Conservation (phyloP, 306 rosid species). For the Dalbergia cochinchinensis region DNA sequence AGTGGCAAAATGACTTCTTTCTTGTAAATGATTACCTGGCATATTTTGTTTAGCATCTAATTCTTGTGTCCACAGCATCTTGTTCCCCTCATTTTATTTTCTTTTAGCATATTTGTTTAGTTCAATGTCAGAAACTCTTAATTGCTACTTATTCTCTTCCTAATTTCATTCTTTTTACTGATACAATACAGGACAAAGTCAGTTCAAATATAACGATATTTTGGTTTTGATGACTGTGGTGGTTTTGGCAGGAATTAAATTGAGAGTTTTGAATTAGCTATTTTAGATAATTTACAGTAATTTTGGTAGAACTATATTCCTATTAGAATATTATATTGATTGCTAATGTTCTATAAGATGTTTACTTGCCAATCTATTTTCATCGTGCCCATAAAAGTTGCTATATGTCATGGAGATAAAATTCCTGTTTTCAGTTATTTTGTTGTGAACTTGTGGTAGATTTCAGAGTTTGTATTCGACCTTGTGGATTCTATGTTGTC, state of each 20-base stretch:
- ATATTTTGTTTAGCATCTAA: constrained; percentile 30
- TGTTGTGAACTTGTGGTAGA: constrained; percentile 28
- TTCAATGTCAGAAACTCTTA: constrained; percentile 8
- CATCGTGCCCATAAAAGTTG: constrained; percentile 10
- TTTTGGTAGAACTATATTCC: constrained; percentile 12
- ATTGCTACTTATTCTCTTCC: not conserved
- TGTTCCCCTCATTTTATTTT: constrained; percentile 5
- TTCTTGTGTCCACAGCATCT: constrained; percentile 18
- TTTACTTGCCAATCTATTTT: constrained; percentile 13
- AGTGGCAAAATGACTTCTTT: constrained; percentile 24
- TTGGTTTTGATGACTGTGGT: constrained; percentile 15
- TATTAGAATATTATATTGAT: not conserved
- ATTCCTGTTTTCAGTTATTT: constrained; percentile 17
- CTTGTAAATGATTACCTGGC: not conserved
- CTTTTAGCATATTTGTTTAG: not conserved
- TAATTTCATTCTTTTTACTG: constrained; percentile 24
- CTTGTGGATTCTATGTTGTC: not conserved
- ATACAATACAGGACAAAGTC: not conserved
- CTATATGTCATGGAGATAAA: not conserved
- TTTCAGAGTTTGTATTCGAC: constrained; percentile 13
- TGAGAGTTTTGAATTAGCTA: constrained; percentile 14
- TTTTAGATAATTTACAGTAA: constrained; percentile 3
- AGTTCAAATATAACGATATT: constrained; percentile 1
- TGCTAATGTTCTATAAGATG: not conserved
- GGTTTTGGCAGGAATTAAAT: constrained; percentile 27